These are phyloP conservation scores for Candida taoyuanica DNA, from an alignment of 805 yeast species.

Conservation along the genomic window DNA sequence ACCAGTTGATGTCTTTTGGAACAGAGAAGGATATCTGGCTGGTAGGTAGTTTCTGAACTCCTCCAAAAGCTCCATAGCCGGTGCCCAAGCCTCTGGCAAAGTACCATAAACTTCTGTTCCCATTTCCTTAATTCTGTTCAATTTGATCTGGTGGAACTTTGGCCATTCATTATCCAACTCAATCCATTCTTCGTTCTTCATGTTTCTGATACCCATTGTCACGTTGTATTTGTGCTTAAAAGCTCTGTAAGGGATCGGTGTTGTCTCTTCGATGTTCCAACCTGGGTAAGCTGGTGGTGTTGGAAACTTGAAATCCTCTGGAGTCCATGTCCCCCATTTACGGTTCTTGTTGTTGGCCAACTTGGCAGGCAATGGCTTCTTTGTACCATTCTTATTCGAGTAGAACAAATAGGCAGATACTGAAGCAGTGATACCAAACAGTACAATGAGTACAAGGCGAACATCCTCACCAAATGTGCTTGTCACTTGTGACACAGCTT, in stretches of 20 bases:
- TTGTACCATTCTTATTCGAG: not conserved
- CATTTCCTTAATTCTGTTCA: conserved; percentile 42
- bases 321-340: conserved; percentile 47
- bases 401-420: conserved; percentile 4
- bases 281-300: conserved; percentile 39
- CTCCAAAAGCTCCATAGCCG: conserved; percentile 50
- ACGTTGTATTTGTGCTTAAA: conserved; percentile 60
- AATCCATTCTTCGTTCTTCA: conserved; percentile 62
- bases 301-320: conserved; percentile 49
- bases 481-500: conserved; percentile 5
- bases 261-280: conserved; percentile 18
- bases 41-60: conserved; percentile 53
- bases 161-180: conserved; percentile 65
- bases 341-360: conserved; percentile 42
- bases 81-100: conserved; percentile 44
- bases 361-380: conserved; percentile 30
- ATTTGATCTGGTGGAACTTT: conserved; percentile 48
- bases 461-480: conserved; percentile 7
- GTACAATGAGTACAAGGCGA: conserved; percentile 4
- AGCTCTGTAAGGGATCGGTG: conserved; percentile 34
- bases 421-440: conserved; percentile 1
- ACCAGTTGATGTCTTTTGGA: conserved; percentile 25
- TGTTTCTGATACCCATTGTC: conserved; percentile 64
- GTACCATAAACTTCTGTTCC: conserved; percentile 47
- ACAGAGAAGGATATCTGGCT: conserved; percentile 51